These are phyloP conservation scores for Hortiboletus rubellus DNA, from an alignment of 1,284 basidiomycete species.

Conservation along the genomic window DNA sequence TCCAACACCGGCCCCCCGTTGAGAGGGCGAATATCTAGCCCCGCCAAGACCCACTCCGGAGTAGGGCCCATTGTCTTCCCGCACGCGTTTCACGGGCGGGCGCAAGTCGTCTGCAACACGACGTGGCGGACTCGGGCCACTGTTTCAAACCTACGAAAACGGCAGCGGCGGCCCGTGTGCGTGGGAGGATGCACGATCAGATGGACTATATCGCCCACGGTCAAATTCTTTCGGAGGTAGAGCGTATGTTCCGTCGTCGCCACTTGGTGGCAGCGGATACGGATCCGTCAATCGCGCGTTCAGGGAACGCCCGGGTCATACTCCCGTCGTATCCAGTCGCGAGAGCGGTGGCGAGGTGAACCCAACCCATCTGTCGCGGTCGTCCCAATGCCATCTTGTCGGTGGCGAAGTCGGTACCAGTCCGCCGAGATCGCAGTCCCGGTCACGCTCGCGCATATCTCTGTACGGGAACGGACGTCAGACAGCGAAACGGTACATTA, in stretches of 20 bases:
- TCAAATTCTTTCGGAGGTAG: constrained; percentile 28
- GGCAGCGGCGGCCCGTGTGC: constrained; percentile 2
- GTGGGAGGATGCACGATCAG: not conserved
- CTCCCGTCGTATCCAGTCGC: constrained; percentile 12
- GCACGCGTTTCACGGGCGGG: constrained; percentile 38
- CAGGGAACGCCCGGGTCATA: not conserved
- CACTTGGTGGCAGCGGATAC: not conserved
- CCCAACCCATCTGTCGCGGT: too few species aligned
- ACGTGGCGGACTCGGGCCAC: constrained; percentile 40
- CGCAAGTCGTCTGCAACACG: constrained; percentile 36
- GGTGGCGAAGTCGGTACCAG: constrained; percentile 15
- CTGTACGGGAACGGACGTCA: constrained; percentile 16
- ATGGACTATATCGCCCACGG: constrained; percentile 27
- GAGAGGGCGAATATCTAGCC: constrained; percentile 30
- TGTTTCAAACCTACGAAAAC: constrained; percentile 36
- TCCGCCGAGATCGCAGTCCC: constrained; percentile 12
- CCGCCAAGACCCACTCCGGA: not conserved
- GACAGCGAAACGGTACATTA: constrained; percentile 31
- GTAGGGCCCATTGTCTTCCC: constrained; percentile 32
- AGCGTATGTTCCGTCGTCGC: constrained; percentile 28
- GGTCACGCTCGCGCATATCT: constrained; percentile 37
- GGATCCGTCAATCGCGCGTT: too few species aligned
- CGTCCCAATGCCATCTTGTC: constrained; percentile 32
- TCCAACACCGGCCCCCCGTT: not conserved
- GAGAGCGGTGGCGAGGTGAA: constrained; percentile 13